Evolutionary conservation across 495 filamentous ascomycete species (phyloP).

Genomic region (Penicillium chermesinum): DNA sequence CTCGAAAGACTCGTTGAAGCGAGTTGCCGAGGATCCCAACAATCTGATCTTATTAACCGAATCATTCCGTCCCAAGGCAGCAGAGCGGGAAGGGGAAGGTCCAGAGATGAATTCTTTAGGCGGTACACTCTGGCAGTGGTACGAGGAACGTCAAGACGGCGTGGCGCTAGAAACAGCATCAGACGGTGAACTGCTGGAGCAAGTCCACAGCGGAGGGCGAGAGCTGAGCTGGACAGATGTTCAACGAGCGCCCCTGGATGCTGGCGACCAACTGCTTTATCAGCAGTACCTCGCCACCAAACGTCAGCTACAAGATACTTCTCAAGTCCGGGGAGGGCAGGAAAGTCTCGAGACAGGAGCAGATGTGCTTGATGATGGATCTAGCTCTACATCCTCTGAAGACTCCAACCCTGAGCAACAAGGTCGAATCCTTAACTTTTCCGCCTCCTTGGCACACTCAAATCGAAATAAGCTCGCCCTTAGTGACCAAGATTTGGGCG

Average conservation of each 20-base stretch:
- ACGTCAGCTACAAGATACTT: conserved; percentile 69
- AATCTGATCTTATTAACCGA: conserved; percentile 88
- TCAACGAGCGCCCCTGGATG: conserved; percentile 59
- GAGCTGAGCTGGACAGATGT: conserved; percentile 55
- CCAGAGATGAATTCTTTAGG: conserved; percentile 41
- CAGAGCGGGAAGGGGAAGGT: conserved; percentile 29
- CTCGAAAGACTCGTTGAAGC: conserved; percentile 74
- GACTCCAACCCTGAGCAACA: conserved; percentile 88
- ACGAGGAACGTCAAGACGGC: conserved; percentile 59
- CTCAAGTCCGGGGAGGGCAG: conserved; percentile 62
- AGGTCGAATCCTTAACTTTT: conserved; percentile 84
- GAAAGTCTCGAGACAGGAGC: conserved; percentile 61
- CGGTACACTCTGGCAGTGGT: conserved; percentile 65
- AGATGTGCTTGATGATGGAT: conserved; percentile 78
- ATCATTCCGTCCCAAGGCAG: conserved; percentile 40
- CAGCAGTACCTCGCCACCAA: conserved; percentile 86
- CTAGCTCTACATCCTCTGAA: conserved; percentile 77
- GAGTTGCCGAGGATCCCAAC: conserved; percentile 64
- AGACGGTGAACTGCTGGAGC: conserved; percentile 57
- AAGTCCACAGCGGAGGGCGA: conserved; percentile 60
- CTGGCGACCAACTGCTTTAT: conserved; percentile 70
- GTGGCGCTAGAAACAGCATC: conserved; percentile 53
- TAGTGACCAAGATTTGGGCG: conserved; percentile 79
- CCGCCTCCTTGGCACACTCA: conserved; percentile 72
- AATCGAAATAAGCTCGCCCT: conserved; percentile 75